These are phyloP conservation scores for Biscogniauxia sp. DNA, from an alignment of 2,329 filamentous ascomycete species.

Conservation along the genomic window DNA sequence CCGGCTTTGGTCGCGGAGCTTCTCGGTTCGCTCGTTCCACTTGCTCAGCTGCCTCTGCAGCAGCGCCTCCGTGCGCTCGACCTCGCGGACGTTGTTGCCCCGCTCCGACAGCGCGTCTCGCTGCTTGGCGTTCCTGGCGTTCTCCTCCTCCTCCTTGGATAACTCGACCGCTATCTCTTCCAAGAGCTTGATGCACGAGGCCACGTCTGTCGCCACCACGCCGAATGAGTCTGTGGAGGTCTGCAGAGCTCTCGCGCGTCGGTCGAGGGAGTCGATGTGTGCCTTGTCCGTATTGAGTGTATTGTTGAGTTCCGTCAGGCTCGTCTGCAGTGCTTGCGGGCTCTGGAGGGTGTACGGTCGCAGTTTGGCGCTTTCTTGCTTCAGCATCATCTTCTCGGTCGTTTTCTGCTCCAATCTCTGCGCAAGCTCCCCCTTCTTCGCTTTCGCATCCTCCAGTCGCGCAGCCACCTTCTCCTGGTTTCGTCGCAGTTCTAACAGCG, in stretches of 20 bases:
- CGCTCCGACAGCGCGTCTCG: conserved; percentile 84
- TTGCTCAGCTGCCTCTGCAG: conserved; percentile 80
- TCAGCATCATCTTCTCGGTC: conserved; percentile 64
- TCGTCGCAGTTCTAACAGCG: conserved; percentile 74
- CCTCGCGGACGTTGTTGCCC: conserved; percentile 84
- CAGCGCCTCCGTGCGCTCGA: conserved; percentile 83
- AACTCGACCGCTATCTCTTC: conserved; percentile 85
- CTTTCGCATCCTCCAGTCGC: conserved; percentile 78
- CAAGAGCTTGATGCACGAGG: conserved; percentile 82
- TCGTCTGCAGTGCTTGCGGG: conserved; percentile 77
- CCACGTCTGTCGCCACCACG: conserved; percentile 80
- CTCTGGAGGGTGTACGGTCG: conserved; percentile 90
- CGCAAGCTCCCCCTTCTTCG: conserved; percentile 75
- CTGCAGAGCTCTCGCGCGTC: conserved; percentile 82
- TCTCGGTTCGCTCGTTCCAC: conserved; percentile 83
- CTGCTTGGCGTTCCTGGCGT: conserved; percentile 74
- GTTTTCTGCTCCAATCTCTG: conserved; percentile 69
- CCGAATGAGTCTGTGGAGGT: conserved; percentile 88
- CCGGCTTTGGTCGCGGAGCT: conserved; percentile 74
- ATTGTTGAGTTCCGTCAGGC: conserved; percentile 77
- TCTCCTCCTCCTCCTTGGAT: conserved; percentile 87
- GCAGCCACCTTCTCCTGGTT: conserved; percentile 81
- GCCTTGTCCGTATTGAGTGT: conserved; percentile 74
- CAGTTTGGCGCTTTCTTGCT: conserved; percentile 85
- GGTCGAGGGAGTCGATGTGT: conserved; percentile 84